phyloP scores from a whole-genome alignment of 2,329 filamentous ascomycete species.

The Penicillium polonicum region DNA sequence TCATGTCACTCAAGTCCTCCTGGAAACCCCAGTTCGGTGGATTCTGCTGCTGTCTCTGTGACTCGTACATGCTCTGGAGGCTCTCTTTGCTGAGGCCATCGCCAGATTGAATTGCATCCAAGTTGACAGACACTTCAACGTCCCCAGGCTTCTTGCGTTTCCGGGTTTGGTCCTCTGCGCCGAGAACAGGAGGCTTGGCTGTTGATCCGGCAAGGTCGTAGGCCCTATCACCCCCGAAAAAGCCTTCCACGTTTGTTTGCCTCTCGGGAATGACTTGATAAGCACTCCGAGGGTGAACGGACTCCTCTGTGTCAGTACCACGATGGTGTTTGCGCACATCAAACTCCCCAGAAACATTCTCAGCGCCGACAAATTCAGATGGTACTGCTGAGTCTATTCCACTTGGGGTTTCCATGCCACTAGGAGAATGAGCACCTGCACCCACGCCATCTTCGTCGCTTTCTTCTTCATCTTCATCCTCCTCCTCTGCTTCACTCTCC shows the following conservation, averaged over 20 bases:
- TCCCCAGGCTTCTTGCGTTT: slow-evolving; percentile 97
- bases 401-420: slow-evolving; percentile 75
- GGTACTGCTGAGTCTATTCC: slow-evolving; percentile 78
- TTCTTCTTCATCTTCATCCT: slow-evolving; percentile 42
- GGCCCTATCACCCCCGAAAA: slow-evolving; percentile 91
- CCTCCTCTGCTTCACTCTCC: slow-evolving; percentile 68
- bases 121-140: slow-evolving; percentile 86
- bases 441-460: slow-evolving; percentile 60
- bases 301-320: slow-evolving; percentile 86
- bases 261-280: slow-evolving; percentile 90
- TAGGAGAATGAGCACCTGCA: slow-evolving; percentile 69
- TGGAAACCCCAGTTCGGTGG: slow-evolving; percentile 74
- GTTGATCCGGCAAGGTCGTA: slow-evolving; percentile 75
- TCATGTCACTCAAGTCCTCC: slow-evolving; percentile 93
- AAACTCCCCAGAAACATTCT: slow-evolving; percentile 80
- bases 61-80: slow-evolving; percentile 76
- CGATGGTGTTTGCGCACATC: slow-evolving; percentile 83
- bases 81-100: slow-evolving; percentile 84
- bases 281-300: slow-evolving; percentile 69
- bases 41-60: slow-evolving; percentile 62
- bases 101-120: slow-evolving; percentile 71
- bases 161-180: slow-evolving; percentile 70
- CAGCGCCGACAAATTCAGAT: slow-evolving; percentile 72
- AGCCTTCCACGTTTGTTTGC: slow-evolving; percentile 79
- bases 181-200: slow-evolving; percentile 68